phyloP scores from a whole-genome alignment of 2,329 filamentous ascomycete species.

The Trichoderma lentiforme region DNA sequence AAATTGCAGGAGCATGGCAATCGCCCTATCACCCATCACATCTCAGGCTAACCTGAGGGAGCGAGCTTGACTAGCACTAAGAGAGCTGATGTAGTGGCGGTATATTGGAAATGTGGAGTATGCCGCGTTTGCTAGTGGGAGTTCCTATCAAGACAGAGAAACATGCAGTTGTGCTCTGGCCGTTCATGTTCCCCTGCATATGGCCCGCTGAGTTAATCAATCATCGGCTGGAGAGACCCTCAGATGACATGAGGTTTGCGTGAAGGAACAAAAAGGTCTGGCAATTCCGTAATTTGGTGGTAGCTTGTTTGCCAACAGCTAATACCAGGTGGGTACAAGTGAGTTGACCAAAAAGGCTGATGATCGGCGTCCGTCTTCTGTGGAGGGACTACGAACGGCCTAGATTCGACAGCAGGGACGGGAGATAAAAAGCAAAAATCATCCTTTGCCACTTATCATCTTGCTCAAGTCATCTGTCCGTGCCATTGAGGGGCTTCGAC shows the following conservation, averaged over 20 bases:
- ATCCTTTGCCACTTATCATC: background rate
- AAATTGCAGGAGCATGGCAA: constrained; percentile 16
- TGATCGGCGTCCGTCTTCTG: background rate
- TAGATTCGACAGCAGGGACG: background rate
- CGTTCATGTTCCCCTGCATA: background rate
- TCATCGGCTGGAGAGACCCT: background rate
- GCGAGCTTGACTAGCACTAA: background rate
- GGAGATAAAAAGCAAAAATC: background rate
- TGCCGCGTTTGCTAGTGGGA: background rate
- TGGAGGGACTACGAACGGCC: constrained; percentile 4
- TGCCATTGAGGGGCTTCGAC: background rate
- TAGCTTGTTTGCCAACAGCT: background rate
- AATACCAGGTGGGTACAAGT: background rate
- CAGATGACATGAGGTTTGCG: background rate
- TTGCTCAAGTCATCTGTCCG: background rate
- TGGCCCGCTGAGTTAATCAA: background rate
- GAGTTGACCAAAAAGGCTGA: background rate
- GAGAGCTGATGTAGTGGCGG: constrained; percentile 5
- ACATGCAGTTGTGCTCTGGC: background rate
- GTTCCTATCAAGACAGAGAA: background rate
- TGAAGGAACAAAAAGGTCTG: background rate
- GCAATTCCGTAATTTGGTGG: background rate
- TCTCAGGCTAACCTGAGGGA: constrained; percentile 11
- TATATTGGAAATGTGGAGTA: background rate
- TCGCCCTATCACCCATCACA: constrained; percentile 16